Conservation (phyloP, 768 basidiomycete species). For the Phanerodontia chrysosporium region DNA sequence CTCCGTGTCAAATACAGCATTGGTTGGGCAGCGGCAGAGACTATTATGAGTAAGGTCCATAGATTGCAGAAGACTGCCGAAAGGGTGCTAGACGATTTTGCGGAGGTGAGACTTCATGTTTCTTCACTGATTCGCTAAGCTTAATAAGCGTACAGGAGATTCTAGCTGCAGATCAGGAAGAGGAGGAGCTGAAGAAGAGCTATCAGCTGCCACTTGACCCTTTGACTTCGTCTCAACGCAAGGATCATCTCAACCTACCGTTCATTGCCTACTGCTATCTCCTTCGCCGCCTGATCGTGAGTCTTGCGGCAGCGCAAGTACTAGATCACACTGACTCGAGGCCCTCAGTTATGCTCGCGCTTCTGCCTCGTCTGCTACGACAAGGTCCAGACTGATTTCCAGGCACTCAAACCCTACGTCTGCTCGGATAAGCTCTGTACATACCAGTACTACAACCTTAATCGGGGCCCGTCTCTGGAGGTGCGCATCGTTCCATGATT, state of each 20-base stretch:
- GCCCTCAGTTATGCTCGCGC: slow-evolving; percentile 52
- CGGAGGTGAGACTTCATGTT: slow-evolving; percentile 26
- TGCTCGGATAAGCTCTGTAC: slow-evolving; percentile 62
- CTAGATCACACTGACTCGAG: neutral
- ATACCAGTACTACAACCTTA: slow-evolving; percentile 65
- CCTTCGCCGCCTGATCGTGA: slow-evolving; percentile 56
- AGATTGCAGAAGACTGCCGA: slow-evolving; percentile 37
- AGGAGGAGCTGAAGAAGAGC: slow-evolving; percentile 33
- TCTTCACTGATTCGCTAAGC: no score
- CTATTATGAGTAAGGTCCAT: slow-evolving; percentile 43
- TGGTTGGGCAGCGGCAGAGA: slow-evolving; percentile 70
- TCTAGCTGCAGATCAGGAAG: slow-evolving; percentile 39
- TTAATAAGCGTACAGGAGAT: slow-evolving; percentile 26
- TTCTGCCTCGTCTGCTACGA: slow-evolving; percentile 78
- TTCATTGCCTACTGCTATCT: slow-evolving; percentile 64
- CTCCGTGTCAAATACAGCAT: slow-evolving; percentile 45
- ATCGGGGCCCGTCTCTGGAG: slow-evolving; percentile 65
- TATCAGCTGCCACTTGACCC: slow-evolving; percentile 56
- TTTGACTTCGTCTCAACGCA: slow-evolving; percentile 29
- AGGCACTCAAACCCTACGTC: slow-evolving; percentile 70
- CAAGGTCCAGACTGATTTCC: slow-evolving; percentile 45
- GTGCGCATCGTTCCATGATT: slow-evolving; percentile 29
- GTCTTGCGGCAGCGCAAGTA: slow-evolving; percentile 13
- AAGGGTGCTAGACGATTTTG: slow-evolving; percentile 28
- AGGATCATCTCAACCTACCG: slow-evolving; percentile 49